Evolutionary conservation across 129 eudicot genomes (phyloP).

Genomic region (Pulicaria dysenterica): DNA sequence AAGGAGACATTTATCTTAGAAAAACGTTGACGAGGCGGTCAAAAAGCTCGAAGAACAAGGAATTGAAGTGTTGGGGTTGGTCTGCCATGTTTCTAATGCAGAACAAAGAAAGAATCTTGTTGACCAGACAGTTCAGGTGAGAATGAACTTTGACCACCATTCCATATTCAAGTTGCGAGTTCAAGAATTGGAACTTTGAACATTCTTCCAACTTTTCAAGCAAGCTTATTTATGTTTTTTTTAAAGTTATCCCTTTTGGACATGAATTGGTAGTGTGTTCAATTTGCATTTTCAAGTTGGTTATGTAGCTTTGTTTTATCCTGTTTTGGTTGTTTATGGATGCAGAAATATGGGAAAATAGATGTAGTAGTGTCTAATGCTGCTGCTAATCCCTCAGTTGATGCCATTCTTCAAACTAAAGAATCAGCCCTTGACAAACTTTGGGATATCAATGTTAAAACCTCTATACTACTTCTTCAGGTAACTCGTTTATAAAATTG

Average conservation of each 20-base stretch:
- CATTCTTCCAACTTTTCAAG: background rate
- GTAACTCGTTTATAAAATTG: constrained; percentile 32
- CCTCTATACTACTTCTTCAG: constrained; percentile 77
- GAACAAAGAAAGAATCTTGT: constrained; percentile 83
- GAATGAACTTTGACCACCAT: background rate
- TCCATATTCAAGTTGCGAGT: background rate
- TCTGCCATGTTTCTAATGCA: constrained; percentile 89
- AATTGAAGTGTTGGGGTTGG: constrained; percentile 75
- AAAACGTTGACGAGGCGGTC: constrained; percentile 86
- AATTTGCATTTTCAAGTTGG: background rate
- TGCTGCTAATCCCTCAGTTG: constrained; percentile 82
- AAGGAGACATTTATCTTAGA: constrained; percentile 34
- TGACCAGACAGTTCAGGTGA: constrained; percentile 71
- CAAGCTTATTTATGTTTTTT: background rate
- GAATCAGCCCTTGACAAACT: constrained; percentile 87
- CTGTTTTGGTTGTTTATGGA: background rate
- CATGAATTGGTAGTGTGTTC: background rate
- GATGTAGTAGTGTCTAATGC: constrained; percentile 94
- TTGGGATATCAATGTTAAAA: constrained; percentile 89
- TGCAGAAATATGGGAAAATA: constrained; percentile 89
- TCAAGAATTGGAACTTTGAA: background rate
- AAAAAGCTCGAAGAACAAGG: constrained; percentile 65
- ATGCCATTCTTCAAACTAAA: constrained; percentile 64
- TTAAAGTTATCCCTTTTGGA: background rate
- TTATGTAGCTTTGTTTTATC: background rate